A percentile compares a stretch with the other conserved stretches of the same genome.
Conservation (phyloP, 768 basidiomycete genomes). For the Agrocybe praecox region DNA sequence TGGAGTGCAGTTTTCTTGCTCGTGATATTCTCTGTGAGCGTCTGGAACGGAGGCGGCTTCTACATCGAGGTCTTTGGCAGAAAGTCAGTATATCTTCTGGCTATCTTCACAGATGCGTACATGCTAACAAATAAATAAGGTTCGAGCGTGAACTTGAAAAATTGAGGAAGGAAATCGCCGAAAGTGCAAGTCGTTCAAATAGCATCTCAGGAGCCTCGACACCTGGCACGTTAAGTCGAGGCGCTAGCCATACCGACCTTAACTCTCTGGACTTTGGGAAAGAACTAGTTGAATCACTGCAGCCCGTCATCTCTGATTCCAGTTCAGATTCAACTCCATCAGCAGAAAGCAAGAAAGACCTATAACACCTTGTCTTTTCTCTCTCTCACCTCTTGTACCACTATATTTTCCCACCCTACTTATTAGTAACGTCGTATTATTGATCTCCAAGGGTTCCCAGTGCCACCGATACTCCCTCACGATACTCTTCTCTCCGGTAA, state of each 20-base stretch:
- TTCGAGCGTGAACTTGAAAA: constrained; percentile 93
- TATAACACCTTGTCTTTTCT: constrained; percentile 14
- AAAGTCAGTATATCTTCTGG: constrained; percentile 62
- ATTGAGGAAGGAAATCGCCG: constrained; percentile 87
- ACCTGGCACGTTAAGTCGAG: constrained; percentile 42
- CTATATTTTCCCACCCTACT: not conserved
- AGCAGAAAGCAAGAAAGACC: constrained; percentile 26
- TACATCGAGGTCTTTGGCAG: constrained; percentile 97
- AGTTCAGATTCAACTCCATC: constrained; percentile 20
- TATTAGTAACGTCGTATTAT: not conserved
- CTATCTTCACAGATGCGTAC: constrained; percentile 8
- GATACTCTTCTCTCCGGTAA: not conserved
- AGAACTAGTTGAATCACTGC: constrained; percentile 23
- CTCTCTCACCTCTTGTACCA: constrained; percentile 7
- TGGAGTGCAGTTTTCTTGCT: constrained; percentile 83
- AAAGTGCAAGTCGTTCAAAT: constrained; percentile 49
- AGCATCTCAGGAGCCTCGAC: constrained; percentile 45
- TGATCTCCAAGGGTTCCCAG: too few species aligned
- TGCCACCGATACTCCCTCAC: not conserved
- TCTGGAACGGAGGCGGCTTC: constrained; percentile 96
- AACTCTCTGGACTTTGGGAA: constrained; percentile 24
- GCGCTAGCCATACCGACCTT: constrained; percentile 42
- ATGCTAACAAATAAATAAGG: constrained; percentile 39
- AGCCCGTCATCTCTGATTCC: constrained; percentile 11
- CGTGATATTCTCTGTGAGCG: constrained; percentile 80